Evolutionary conservation across 2,329 filamentous ascomycete genomes (phyloP).

Genomic region (Aureobasidium mangrovei): DNA sequence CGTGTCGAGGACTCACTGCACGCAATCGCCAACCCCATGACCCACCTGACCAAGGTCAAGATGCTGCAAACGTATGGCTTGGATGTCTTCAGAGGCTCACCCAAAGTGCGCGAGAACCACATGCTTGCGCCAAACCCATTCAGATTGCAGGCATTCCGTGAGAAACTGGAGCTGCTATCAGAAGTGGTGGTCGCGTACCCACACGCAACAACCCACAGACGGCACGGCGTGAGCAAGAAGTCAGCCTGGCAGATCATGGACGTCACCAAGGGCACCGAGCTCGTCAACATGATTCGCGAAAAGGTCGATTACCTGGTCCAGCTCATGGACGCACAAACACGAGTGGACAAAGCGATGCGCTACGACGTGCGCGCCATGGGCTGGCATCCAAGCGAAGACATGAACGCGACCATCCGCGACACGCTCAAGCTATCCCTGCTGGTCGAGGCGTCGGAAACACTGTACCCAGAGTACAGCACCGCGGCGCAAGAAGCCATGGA

Average conservation of each 20-base stretch:
- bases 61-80: conserved; percentile 39
- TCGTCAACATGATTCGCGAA: conserved; percentile 32
- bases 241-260: conserved; percentile 36
- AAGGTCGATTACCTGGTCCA: conserved; percentile 38
- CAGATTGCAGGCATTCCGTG: conserved; percentile 38
- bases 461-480: conserved; percentile 38
- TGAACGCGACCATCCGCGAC: conserved; percentile 26
- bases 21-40: conserved; percentile 38
- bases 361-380: conserved; percentile 39
- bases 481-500: conserved; percentile 35
- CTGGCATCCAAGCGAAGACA: conserved; percentile 36
- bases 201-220: conserved; percentile 1
- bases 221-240: conserved; percentile 14
- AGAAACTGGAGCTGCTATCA: conserved; percentile 35
- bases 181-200: conserved; percentile 25
- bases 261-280: conserved; percentile 32
- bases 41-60: conserved; percentile 31
- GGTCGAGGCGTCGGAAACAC: conserved; percentile 32
- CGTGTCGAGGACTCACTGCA: conserved; percentile 34
- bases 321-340: conserved; percentile 35
- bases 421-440: conserved; percentile 37
- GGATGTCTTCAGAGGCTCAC: conserved; percentile 29
- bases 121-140: conserved; percentile 12
- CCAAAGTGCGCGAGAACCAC: conserved; percentile 33
- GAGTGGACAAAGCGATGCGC: conserved; percentile 35